A percentile compares a stretch with the other conserved stretches of the same genome.
These are phyloP conservation scores for Amanita phalloides DNA, from an alignment of 768 basidiomycete species.

Conservation along the genomic window DNA sequence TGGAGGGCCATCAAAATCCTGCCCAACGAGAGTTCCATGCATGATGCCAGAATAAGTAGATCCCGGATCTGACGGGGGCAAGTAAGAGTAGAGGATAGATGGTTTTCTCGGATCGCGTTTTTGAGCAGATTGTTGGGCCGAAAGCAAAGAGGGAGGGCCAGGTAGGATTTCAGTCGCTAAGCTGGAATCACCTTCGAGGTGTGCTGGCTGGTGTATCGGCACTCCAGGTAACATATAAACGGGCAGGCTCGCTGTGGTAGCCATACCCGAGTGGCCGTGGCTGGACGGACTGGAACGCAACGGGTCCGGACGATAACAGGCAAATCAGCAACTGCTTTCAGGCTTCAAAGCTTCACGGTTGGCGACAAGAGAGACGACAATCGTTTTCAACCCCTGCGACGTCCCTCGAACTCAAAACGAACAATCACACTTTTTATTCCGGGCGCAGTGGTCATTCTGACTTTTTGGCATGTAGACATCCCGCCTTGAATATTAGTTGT, in stretches of 20 bases:
- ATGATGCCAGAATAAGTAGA: slow-evolving; percentile 77
- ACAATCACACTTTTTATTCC: too few species aligned
- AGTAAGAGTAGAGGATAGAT: slow-evolving; percentile 58
- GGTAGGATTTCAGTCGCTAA: slow-evolving; percentile 88
- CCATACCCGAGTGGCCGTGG: slow-evolving; percentile 36
- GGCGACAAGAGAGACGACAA: slow-evolving; percentile 3
- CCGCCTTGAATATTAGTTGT: too few species aligned
- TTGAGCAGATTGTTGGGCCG: slow-evolving; percentile 57
- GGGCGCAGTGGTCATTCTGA: too few species aligned
- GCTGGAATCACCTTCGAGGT: slow-evolving; percentile 72
- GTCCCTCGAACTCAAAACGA: not conserved
- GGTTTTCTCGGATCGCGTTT: slow-evolving; percentile 80
- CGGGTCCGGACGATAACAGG: slow-evolving; percentile 6
- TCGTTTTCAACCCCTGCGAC: too few species aligned
- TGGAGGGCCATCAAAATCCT: slow-evolving; percentile 56
- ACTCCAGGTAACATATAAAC: slow-evolving; percentile 67
- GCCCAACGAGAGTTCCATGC: slow-evolving; percentile 52
- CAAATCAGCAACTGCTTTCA: slow-evolving; percentile 1
- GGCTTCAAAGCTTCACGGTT: slow-evolving; percentile 1
- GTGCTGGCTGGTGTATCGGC: slow-evolving; percentile 63
- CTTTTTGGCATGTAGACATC: too few species aligned
- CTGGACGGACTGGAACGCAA: slow-evolving; percentile 15
- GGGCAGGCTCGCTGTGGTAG: slow-evolving; percentile 62
- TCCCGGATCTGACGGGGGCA: slow-evolving; percentile 78
- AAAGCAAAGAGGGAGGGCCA: slow-evolving; percentile 69